Evolutionary conservation across 2,329 filamentous ascomycete genomes (phyloP).

Genomic region (Pyrenochaeta sp.): DNA sequence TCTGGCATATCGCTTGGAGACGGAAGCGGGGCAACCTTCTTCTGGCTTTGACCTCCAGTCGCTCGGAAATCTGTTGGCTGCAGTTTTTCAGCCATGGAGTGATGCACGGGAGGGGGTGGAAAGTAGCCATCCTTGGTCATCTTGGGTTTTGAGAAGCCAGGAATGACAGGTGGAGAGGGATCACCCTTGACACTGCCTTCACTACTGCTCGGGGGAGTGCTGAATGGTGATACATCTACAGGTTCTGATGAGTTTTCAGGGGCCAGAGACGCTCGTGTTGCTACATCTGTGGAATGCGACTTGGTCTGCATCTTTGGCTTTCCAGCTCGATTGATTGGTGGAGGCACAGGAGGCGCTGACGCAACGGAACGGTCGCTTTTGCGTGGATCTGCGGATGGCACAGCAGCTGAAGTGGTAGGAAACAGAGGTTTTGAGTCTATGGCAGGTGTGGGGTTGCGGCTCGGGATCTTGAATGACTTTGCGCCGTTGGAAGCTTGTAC

Average conservation of each 20-base stretch:
- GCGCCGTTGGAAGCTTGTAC: slow-evolving; percentile 25
- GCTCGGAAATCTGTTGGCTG: slow-evolving; percentile 30
- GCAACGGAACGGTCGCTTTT: slow-evolving; percentile 51
- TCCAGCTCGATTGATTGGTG: slow-evolving; percentile 80
- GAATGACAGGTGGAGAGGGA: slow-evolving; percentile 29
- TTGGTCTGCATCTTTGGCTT: slow-evolving; percentile 74
- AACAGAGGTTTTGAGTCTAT: slow-evolving; percentile 48
- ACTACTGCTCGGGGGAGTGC: slow-evolving; percentile 82
- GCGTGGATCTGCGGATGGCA: slow-evolving; percentile 35
- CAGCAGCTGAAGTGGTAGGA: slow-evolving; percentile 19
- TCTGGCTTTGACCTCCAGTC: slow-evolving; percentile 23
- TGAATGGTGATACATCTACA: slow-evolving; percentile 77
- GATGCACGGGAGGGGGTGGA: slow-evolving; percentile 40
- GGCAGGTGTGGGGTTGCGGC: slow-evolving; percentile 52
- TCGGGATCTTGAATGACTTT: slow-evolving; percentile 49
- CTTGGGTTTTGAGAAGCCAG: slow-evolving; percentile 36
- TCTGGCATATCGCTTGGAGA: slow-evolving; percentile 43
- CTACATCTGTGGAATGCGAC: slow-evolving; percentile 37
- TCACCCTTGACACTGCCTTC: slow-evolving; percentile 61
- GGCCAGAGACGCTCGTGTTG: slow-evolving; percentile 36
- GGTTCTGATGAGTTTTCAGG: slow-evolving; percentile 55
- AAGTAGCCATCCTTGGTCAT: slow-evolving; percentile 43
- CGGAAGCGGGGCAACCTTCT: slow-evolving; percentile 21
- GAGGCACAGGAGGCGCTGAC: slow-evolving; percentile 60
- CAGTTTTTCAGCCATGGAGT: slow-evolving; percentile 38